Base-by-base conservation (phyloP, 306 rosid genomes). In the Pachyrhizus erosus region DNA sequence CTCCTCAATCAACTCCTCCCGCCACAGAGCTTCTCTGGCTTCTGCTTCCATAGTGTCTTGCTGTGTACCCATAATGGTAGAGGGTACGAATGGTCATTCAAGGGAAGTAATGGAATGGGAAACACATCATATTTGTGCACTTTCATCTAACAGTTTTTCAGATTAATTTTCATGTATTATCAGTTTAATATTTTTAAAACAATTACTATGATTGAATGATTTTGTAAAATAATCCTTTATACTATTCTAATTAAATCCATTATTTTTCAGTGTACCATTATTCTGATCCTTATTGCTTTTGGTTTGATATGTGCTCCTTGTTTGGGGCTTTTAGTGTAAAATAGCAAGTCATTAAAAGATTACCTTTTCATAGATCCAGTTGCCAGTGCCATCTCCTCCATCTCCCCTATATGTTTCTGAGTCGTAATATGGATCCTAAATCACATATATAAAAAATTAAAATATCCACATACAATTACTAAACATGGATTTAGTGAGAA, bases 341-440 rank as follows among this genome's bases (percentile, higher is more conserved):
- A 9, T 26, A 14, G 9, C 18, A 48, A 70, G 14, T 55, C 75
- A 37, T 42, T 18, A 26, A 27, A 75, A 69, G 9, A 5, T 21
- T 88, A 96, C 98, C 99, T 91, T 96, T 76, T 96, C 96, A 86
- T 93, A 96, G 34, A 92, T 52, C 97, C 99, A 96, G 64, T 89
- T 82, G 45, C 99, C 99, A 55, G 93, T 89, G 55, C 98, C 99
- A 83, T 93, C 87, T 80, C 87, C 87, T 46, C 99, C 99, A 84
- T 96, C 99, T 78, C 86, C 87, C 45, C 96, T 91, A 10, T 96
- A 96, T 6, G 75, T 55, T 61, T 96, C 97, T 10, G 98, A 93
- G 67, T 96, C 94, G 15, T 96, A 96, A 61, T 79, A 96, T 15
- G 98, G 98, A 82, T 96, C 99, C 99, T 93, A 78, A 58, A 86